phyloP scores from a whole-genome alignment of 441 rosid species.

The Geranium incanum region DNA sequence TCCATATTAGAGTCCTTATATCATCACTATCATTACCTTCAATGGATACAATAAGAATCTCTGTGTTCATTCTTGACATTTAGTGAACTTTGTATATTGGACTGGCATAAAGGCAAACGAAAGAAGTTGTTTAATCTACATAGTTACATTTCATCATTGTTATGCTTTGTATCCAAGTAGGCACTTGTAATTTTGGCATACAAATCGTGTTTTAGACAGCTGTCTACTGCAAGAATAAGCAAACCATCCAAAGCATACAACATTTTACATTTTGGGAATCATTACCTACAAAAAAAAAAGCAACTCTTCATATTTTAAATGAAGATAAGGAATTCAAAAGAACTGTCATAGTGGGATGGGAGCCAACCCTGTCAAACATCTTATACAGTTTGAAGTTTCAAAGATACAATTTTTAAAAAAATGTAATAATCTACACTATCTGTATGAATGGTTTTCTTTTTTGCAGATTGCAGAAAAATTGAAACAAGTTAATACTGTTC shows the following conservation, averaged over 20 bases:
- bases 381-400: not conserved
- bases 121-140: not conserved
- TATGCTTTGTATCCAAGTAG: not conserved
- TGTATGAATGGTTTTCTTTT: not conserved
- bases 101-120: not conserved
- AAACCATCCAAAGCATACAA: not conserved
- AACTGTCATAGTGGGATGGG: not conserved
- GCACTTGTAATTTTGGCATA: not conserved
- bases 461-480: not conserved
- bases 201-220: not conserved
- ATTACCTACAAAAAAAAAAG: not conserved
- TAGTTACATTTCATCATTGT: not conserved
- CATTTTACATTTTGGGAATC: not conserved
- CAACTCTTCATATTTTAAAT: not conserved
- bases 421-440: not conserved
- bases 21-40: not conserved
- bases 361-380: not conserved
- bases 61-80: not conserved
- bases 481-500: not conserved
- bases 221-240: not conserved
- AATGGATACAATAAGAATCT: not conserved
- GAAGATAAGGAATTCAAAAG: not conserved
- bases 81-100: not conserved
- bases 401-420: not conserved
- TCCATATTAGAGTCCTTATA: not conserved